These are phyloP conservation scores for Amaranthus cruentus DNA, from an alignment of 148 eudicot genomes.

Conservation along the genomic window DNA sequence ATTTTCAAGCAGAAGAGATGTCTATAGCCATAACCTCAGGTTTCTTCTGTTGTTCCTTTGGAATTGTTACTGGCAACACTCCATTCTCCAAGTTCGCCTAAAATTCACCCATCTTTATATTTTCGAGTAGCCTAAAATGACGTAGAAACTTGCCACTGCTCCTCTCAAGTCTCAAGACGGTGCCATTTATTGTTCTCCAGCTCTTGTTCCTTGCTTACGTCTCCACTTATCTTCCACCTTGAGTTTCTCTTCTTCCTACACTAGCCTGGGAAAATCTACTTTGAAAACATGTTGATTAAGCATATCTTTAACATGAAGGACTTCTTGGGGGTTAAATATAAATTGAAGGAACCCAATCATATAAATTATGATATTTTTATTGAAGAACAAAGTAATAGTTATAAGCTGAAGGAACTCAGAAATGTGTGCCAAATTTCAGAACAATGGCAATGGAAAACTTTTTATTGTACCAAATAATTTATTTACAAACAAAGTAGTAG, in stretches of 20 bases:
- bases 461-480: too few species aligned
- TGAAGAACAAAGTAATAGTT: too few species aligned
- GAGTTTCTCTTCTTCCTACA: not conserved
- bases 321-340: too few species aligned
- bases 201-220: not conserved
- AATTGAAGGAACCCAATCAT: too few species aligned
- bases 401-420: too few species aligned
- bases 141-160: slow-evolving; percentile 5
- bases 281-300: not conserved
- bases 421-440: too few species aligned
- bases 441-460: too few species aligned
- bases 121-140: not conserved
- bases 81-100: slow-evolving; percentile 8
- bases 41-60: not conserved
- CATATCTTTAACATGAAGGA: not conserved
- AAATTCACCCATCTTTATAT: not conserved
- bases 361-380: too few species aligned
- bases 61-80: not conserved
- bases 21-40: slow-evolving; percentile 2
- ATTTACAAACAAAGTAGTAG: too few species aligned
- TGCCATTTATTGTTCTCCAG: slow-evolving; percentile 3
- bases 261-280: not conserved
- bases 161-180: not conserved
- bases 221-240: slow-evolving; percentile 10
- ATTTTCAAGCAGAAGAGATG: not conserved